phyloP scores from a whole-genome alignment of 78 protist species.

The Planoprotostelium fungivorum region DNA sequence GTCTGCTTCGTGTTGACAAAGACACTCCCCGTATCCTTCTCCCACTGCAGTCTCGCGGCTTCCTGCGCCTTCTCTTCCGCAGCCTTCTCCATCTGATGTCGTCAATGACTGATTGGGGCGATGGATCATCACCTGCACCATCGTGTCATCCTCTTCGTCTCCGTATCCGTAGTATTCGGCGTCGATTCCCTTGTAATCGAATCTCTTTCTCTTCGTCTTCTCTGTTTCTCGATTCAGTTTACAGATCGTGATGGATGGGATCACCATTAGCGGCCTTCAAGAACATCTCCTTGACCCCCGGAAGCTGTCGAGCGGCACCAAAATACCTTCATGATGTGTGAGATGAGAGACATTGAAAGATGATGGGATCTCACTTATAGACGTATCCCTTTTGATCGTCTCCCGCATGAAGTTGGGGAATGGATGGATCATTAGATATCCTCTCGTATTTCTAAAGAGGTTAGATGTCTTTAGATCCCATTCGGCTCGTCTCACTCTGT shows the following conservation, averaged over 20 bases:
- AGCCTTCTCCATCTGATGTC: constrained; percentile 8
- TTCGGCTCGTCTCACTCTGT: constrained; percentile 3
- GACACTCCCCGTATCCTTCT: constrained; percentile 5
- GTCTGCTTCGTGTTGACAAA: neutral
- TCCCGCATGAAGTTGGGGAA: constrained; percentile 17
- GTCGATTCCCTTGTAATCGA: constrained; percentile 64
- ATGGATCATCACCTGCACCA: constrained; percentile 41
- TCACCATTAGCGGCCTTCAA: constrained; percentile 29
- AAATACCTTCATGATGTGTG: constrained; percentile 67
- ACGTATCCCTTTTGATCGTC: neutral
- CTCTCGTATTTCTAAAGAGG: neutral
- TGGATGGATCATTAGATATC: neutral
- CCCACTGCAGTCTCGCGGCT: constrained; percentile 36
- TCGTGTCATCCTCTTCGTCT: constrained; percentile 85
- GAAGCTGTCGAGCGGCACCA: constrained; percentile 94
- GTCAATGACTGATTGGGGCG: neutral
- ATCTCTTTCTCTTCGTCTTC: constrained; percentile 12
- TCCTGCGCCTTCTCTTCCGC: constrained; percentile 16
- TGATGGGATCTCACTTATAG: neutral
- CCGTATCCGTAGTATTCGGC: constrained; percentile 90
- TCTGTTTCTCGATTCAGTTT: too few relatives aligned
- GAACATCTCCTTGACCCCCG: constrained; percentile 93
- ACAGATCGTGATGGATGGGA: too few relatives aligned
- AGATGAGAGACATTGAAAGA: neutral
- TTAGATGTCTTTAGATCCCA: too few relatives aligned